These are phyloP conservation scores for Rhexocercosporidium sp. DNA, from an alignment of 2,329 filamentous ascomycete species.

Conservation along the genomic window DNA sequence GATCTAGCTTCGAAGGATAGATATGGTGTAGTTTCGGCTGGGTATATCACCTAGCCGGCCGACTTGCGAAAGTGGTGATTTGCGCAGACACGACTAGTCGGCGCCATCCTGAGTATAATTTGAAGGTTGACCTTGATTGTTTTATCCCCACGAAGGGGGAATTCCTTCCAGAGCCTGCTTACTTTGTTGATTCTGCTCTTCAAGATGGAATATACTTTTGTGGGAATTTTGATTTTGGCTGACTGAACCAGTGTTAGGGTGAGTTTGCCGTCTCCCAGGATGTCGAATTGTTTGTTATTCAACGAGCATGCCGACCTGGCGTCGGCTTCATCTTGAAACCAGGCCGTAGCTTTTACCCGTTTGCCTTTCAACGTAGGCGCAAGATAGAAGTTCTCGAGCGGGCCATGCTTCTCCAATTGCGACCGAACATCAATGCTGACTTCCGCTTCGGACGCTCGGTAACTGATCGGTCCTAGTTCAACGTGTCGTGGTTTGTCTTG, in stretches of 20 bases:
- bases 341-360: conserved; percentile 18
- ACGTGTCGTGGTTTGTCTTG: conserved; percentile 29
- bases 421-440: conserved; percentile 30
- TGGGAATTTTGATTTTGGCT: conserved; percentile 21
- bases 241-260: conserved; percentile 21
- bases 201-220: conserved; percentile 12
- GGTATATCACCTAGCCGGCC: background rate
- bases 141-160: background rate
- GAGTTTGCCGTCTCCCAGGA: conserved; percentile 15
- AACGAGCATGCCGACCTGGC: conserved; percentile 21
- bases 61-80: background rate
- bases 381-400: conserved; percentile 24
- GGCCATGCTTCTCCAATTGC: conserved; percentile 20
- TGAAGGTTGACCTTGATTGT: background rate
- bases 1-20: background rate
- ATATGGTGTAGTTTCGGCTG: background rate
- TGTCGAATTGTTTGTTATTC: conserved; percentile 16
- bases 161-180: conserved; percentile 14
- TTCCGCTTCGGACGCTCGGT: conserved; percentile 24
- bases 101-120: background rate
- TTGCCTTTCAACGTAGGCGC: conserved; percentile 13
- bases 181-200: conserved; percentile 16
- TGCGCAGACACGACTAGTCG: background rate
- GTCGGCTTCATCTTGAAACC: conserved; percentile 23
- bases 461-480: conserved; percentile 27